phyloP scores from a whole-genome alignment of 1,284 basidiomycete genomes.

The Ceratobasidium sp. region DNA sequence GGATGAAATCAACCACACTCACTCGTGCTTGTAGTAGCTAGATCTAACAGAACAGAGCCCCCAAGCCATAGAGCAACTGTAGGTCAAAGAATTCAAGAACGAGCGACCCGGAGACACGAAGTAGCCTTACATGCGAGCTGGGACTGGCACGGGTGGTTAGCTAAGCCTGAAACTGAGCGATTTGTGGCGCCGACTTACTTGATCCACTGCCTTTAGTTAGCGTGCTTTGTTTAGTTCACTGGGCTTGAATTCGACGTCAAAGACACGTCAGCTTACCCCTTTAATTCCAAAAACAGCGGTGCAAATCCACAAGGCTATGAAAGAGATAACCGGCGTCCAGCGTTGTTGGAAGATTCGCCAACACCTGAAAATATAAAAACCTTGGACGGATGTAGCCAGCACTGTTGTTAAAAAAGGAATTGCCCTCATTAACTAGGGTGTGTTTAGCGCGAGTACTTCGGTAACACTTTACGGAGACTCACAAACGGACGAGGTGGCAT shows the following conservation, averaged over 20 bases:
- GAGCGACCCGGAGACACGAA: too few relatives aligned
- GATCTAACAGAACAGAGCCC: constrained; percentile 3
- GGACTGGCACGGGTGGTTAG: not conserved
- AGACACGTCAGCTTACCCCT: not conserved
- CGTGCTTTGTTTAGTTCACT: not conserved
- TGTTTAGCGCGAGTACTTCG: not conserved
- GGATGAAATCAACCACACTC: not conserved
- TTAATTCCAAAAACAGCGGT: constrained; percentile 9
- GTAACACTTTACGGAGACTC: not conserved
- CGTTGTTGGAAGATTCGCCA: constrained; percentile 16
- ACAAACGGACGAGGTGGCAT: not conserved
- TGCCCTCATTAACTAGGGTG: not conserved
- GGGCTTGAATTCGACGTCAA: not conserved
- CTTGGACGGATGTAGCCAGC: not conserved
- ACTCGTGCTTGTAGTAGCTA: constrained; percentile 14
- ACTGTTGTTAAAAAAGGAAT: constrained; percentile 9
- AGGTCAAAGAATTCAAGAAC: not conserved
- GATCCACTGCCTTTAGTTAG: not conserved
- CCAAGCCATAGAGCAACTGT: constrained; percentile 16
- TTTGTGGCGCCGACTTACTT: not conserved
- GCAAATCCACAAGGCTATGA: not conserved
- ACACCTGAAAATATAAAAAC: constrained; percentile 17
- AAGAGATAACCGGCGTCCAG: not conserved
- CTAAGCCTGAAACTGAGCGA: not conserved
- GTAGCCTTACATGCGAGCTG: not conserved